Conservation (phyloP, 805 yeast species). For the Candida golubevii region DNA sequence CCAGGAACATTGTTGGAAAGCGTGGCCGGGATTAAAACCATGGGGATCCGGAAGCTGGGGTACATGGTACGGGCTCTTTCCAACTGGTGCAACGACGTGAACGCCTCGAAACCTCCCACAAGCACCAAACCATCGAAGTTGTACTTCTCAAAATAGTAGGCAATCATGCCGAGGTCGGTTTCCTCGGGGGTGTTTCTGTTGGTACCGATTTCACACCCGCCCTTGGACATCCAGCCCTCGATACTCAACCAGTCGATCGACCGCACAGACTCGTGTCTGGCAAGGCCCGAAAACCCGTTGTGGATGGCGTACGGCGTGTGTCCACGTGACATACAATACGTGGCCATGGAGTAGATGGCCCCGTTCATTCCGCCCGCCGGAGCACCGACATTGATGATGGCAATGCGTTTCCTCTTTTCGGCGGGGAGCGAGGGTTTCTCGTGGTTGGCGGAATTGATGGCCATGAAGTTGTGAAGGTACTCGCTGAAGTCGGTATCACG, state of each 20-base stretch:
- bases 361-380: conserved; percentile 96
- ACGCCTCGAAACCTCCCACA: conserved; percentile 82
- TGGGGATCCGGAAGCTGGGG: conserved; percentile 73
- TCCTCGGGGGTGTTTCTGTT: conserved; percentile 80
- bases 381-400: conserved; percentile 90
- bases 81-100: conserved; percentile 64
- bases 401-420: conserved; percentile 64
- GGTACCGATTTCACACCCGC: conserved; percentile 97
- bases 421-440: conserved; percentile 44
- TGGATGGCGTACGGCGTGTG: conserved; percentile 87
- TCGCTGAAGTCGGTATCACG: conserved; percentile 71
- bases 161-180: conserved; percentile 61
- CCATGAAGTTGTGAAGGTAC: conserved; percentile 56
- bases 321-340: conserved; percentile 84
- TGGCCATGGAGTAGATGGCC: conserved; percentile 85
- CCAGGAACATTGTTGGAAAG: conserved; percentile 81
- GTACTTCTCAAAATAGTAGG: conserved; percentile 66
- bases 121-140: conserved; percentile 65
- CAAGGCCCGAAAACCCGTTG: conserved; percentile 90
- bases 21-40: conserved; percentile 75
- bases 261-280: conserved; percentile 80
- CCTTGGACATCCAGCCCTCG: conserved; percentile 81
- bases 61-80: conserved; percentile 55
- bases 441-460: conserved; percentile 40
- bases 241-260: conserved; percentile 79